phyloP scores from a whole-genome alignment of 495 filamentous ascomycete species.

The Astrocystis sublimbata region DNA sequence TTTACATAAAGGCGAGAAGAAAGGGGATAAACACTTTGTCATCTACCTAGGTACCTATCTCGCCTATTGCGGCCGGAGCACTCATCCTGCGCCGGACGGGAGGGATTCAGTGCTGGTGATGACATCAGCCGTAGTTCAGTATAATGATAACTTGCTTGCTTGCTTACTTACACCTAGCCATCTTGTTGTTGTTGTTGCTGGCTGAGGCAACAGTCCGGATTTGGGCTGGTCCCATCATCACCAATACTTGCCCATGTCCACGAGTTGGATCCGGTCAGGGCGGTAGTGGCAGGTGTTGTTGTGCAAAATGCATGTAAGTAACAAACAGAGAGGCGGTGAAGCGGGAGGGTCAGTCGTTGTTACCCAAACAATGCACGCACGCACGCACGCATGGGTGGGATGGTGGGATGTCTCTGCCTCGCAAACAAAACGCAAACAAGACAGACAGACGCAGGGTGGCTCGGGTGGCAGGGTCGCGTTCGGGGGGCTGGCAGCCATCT shows the following conservation, averaged over 20 bases:
- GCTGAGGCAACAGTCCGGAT: neutral
- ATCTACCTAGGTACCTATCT: no score
- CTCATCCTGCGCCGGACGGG: neutral
- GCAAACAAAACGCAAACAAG: no score
- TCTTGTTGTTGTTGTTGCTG: no score
- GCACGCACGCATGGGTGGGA: no score
- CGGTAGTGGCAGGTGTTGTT: neutral
- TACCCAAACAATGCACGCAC: neutral
- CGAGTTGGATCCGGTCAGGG: neutral
- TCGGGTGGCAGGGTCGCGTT: slow-evolving; percentile 17
- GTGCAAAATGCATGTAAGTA: no score
- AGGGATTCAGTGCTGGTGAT: neutral
- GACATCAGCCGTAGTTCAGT: neutral
- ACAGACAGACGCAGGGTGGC: no score
- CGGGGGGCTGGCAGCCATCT: slow-evolving; percentile 11
- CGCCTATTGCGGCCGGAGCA: no score
- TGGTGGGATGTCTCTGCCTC: no score
- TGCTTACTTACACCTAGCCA: no score
- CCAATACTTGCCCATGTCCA: neutral
- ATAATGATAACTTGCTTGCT: no score
- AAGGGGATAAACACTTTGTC: no score
- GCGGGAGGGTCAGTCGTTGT: slow-evolving; percentile 3
- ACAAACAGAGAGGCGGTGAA: slow-evolving; percentile 17
- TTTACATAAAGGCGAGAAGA: neutral
- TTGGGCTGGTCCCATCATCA: neutral